Conservation (phyloP, 140 eudicot species). For the Anethum foeniculum region DNA sequence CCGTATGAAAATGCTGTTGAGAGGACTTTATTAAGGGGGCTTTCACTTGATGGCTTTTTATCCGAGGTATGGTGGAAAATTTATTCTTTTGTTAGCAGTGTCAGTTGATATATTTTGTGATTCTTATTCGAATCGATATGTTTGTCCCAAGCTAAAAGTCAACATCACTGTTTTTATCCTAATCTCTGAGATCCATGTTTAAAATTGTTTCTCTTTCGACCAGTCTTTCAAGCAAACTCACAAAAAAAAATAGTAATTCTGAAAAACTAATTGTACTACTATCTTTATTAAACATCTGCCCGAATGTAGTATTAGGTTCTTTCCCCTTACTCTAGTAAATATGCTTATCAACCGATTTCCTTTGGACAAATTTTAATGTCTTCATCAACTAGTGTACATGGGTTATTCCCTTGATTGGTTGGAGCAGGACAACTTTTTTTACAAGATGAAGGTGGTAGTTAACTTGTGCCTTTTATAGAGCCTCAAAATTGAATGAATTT, state of each 20-base stretch:
- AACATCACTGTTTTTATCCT: background rate
- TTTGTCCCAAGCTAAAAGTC: background rate
- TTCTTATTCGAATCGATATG: background rate
- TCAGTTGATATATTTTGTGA: background rate
- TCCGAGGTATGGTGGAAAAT: slow-evolving; percentile 46
- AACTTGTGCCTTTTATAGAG: background rate
- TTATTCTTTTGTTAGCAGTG: background rate
- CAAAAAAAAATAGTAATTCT: background rate
- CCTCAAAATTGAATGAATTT: background rate
- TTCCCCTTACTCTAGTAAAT: background rate
- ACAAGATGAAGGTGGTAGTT: background rate
- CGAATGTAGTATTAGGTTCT: background rate
- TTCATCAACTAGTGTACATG: background rate
- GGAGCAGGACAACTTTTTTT: background rate
- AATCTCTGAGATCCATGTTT: background rate
- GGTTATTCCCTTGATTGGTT: background rate
- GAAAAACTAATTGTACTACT: background rate
- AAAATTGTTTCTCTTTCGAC: background rate
- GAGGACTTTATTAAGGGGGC: slow-evolving; percentile 69
- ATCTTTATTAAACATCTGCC: background rate
- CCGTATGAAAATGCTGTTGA: slow-evolving; percentile 76
- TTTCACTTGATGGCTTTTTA: slow-evolving; percentile 70
- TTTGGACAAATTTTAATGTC: background rate
- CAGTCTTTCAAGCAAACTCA: background rate
- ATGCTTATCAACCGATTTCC: background rate